Percentiles rank a stretch among this genome's conserved stretches.
These are phyloP conservation scores for Cicer chorassanicum DNA, from an alignment of 306 rosid species.

Conservation along the genomic window DNA sequence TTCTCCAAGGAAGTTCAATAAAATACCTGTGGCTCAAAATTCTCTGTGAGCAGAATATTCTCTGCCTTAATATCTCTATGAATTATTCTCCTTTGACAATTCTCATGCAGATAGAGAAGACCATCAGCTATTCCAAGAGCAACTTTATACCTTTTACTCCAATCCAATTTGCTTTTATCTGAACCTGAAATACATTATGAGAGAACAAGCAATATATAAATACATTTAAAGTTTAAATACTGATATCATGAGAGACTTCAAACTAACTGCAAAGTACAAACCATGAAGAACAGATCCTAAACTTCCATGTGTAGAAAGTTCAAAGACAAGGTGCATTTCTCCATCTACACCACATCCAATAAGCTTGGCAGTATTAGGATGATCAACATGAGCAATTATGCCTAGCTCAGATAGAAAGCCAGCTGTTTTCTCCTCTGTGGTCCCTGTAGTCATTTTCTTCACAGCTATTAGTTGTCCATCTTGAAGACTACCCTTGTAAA, in stretches of 20 bases:
- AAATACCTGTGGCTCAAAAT: conserved; percentile 86
- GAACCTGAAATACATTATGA: conserved; percentile 54
- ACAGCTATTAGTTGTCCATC: conserved; percentile 76
- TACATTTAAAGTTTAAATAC: conserved; percentile 8
- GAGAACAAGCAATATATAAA: conserved; percentile 15
- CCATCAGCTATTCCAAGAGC: conserved; percentile 82
- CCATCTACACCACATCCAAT: conserved; percentile 80
- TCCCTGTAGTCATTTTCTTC: conserved; percentile 75
- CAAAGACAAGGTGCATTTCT: conserved; percentile 83
- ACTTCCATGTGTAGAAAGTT: conserved; percentile 73
- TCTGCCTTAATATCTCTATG: conserved; percentile 94
- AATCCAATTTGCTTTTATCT: conserved; percentile 58
- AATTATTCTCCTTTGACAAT: conserved; percentile 81
- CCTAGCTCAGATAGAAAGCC: conserved; percentile 91
- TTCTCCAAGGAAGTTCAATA: conserved; percentile 31
- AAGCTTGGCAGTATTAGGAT: conserved; percentile 84
- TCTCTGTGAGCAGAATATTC: conserved; percentile 80
- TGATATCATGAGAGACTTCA: conserved; percentile 24
- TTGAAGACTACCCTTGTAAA: conserved; percentile 69
- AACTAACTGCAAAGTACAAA: conserved; percentile 41
- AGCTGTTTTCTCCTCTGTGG: conserved; percentile 69
- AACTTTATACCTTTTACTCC: conserved; percentile 82
- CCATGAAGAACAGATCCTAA: conserved; percentile 86
- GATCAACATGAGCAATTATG: conserved; percentile 84
- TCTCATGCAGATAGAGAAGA: conserved; percentile 80